These are phyloP conservation scores for Fusarium sp. DNA, from an alignment of 2,329 filamentous ascomycete genomes.

Conservation along the genomic window DNA sequence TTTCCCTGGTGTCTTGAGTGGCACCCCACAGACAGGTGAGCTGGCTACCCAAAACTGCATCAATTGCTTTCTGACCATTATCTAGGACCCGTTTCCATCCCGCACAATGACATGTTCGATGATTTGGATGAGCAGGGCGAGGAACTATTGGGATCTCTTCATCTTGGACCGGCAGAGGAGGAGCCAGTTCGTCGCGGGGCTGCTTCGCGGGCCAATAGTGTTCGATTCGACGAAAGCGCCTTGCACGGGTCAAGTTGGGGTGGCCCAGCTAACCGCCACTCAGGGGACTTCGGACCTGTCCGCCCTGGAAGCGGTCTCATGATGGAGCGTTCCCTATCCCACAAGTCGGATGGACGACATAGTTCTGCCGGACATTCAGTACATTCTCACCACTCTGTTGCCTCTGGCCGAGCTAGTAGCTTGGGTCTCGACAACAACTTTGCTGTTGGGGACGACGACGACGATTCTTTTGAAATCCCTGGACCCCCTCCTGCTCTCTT, in stretches of 20 bases:
- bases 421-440: constrained; percentile 83
- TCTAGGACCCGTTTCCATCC: constrained; percentile 81
- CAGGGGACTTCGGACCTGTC: constrained; percentile 81
- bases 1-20: constrained; percentile 86
- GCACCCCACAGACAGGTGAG: constrained; percentile 88
- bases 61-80: constrained; percentile 30
- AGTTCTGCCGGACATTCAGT: constrained; percentile 91
- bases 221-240: constrained; percentile 96
- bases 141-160: constrained; percentile 82
- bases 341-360: constrained; percentile 95
- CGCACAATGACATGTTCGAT: constrained; percentile 86
- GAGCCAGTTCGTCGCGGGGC: constrained; percentile 86
- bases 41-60: constrained; percentile 9
- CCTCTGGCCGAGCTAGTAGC: constrained; percentile 86
- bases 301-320: constrained; percentile 86
- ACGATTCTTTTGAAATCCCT: constrained; percentile 77
- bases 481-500: constrained; percentile 86
- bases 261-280: constrained; percentile 80
- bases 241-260: constrained; percentile 89
- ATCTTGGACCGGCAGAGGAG: constrained; percentile 84
- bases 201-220: constrained; percentile 93
- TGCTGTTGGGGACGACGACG: constrained; percentile 69
- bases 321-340: constrained; percentile 91
- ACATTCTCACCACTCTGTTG: constrained; percentile 74
- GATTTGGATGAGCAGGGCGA: constrained; percentile 89